phyloP scores from a whole-genome alignment of 352 stramenopile species.

The Phytopythium litorale region DNA sequence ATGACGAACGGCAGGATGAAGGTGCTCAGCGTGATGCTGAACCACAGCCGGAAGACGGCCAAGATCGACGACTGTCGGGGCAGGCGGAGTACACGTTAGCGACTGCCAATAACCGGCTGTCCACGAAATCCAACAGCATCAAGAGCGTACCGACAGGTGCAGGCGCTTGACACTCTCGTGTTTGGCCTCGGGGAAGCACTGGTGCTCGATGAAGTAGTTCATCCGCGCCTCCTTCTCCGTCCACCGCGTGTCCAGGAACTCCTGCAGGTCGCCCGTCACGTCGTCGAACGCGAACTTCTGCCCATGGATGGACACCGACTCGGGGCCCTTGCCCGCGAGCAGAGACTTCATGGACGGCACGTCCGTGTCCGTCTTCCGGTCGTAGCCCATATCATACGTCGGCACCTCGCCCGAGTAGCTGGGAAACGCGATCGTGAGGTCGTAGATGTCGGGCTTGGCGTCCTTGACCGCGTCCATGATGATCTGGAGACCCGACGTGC shows the following conservation, averaged over 20 bases:
- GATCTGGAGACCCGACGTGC: slow-evolving; percentile 91
- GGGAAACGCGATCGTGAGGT: slow-evolving; percentile 89
- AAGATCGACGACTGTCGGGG: slow-evolving; percentile 42
- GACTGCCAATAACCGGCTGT: not conserved
- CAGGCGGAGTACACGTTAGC: not conserved
- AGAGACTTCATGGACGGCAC: slow-evolving; percentile 83
- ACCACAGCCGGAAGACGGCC: slow-evolving; percentile 72
- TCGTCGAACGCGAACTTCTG: slow-evolving; percentile 66
- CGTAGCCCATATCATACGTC: slow-evolving; percentile 88
- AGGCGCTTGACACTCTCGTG: slow-evolving; percentile 20
- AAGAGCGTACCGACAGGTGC: slow-evolving; percentile 30
- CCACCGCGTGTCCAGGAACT: slow-evolving; percentile 69
- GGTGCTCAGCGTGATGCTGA: slow-evolving; percentile 56
- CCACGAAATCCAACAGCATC: not conserved
- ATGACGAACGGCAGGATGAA: slow-evolving; percentile 71
- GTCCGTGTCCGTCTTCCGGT: slow-evolving; percentile 69
- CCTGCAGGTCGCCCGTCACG: slow-evolving; percentile 40
- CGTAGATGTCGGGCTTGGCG: slow-evolving; percentile 90
- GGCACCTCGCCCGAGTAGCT: slow-evolving; percentile 84
- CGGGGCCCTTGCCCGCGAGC: slow-evolving; percentile 48
- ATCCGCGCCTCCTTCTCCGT: slow-evolving; percentile 72
- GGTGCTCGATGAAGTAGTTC: slow-evolving; percentile 72
- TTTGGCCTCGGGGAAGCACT: slow-evolving; percentile 41
- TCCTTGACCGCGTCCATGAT: slow-evolving; percentile 87
- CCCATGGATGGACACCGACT: slow-evolving; percentile 50